Evolutionary conservation across 352 stramenopile genomes (phyloP).

Genomic region (Phytophthora meadii): DNA sequence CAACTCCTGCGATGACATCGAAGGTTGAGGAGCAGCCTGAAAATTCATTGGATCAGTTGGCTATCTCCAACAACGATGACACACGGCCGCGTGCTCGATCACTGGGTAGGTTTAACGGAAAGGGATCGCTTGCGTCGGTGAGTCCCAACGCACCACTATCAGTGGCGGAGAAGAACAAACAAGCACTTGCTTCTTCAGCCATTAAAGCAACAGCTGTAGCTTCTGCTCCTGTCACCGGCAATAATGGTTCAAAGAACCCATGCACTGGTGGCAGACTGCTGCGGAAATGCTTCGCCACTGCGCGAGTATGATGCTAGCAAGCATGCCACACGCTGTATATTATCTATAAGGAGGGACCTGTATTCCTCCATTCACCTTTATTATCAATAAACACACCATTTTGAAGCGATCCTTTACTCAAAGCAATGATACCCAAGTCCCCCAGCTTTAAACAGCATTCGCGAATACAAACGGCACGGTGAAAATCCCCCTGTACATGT

Average conservation of each 20-base stretch:
- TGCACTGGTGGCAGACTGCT: constrained; percentile 29
- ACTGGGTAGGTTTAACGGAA: constrained; percentile 33
- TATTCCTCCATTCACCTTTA: constrained; percentile 7
- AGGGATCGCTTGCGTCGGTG: constrained; percentile 32
- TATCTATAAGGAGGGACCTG: constrained; percentile 35
- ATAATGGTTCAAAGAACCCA: constrained; percentile 24
- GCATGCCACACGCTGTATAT: constrained; percentile 18
- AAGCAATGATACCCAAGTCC: too few relatives aligned
- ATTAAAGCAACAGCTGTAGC: constrained; percentile 18
- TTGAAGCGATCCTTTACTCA: too few relatives aligned
- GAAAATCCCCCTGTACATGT: constrained; percentile 16
- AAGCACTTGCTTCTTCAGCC: constrained; percentile 24
- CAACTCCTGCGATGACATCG: background rate
- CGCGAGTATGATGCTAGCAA: constrained; percentile 21
- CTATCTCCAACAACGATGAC: constrained; percentile 16
- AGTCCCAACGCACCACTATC: constrained; percentile 24
- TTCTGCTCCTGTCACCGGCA: constrained; percentile 12
- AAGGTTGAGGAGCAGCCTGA: constrained; percentile 4
- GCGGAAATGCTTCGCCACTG: constrained; percentile 35
- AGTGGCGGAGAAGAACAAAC: constrained; percentile 34
- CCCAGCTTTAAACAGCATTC: too few relatives aligned
- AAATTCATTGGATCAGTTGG: constrained; percentile 2
- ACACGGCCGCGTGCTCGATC: constrained; percentile 26
- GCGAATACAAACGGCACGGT: too few relatives aligned
- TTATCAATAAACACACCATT: constrained; percentile 22